These are phyloP conservation scores for Parmelia sp. DNA, from an alignment of 495 filamentous ascomycete species.

Conservation along the genomic window DNA sequence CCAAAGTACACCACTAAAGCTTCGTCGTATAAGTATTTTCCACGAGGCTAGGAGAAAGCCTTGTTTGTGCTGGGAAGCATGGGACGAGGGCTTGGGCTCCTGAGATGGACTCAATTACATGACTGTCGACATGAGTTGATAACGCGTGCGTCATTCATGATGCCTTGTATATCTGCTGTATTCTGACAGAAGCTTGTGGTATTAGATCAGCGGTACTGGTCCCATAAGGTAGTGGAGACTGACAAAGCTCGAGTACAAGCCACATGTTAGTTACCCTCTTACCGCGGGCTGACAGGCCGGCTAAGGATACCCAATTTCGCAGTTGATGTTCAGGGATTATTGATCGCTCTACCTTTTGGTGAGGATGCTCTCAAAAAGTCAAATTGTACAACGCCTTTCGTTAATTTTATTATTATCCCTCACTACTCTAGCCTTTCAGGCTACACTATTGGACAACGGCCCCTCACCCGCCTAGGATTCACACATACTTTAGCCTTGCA, in stretches of 20 bases:
- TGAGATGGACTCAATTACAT: background rate
- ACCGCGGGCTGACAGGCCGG: background rate
- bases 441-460: background rate
- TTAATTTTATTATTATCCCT: too few relatives aligned
- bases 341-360: background rate
- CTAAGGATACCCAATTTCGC: background rate
- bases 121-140: background rate
- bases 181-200: background rate
- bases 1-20: background rate
- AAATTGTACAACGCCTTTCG: too few relatives aligned
- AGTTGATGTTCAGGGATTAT: background rate
- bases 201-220: background rate
- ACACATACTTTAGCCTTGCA: background rate
- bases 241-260: too few relatives aligned
- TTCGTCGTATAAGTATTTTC: constrained; percentile 1
- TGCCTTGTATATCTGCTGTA: background rate
- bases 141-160: background rate
- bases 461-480: background rate
- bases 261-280: background rate
- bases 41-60: too few relatives aligned
- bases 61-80: background rate
- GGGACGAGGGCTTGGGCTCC: background rate
- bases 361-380: background rate
- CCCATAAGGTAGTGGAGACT: background rate
- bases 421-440: background rate